phyloP scores from a whole-genome alignment of 1,139 yeast species.

The Candida tetrigidarum region DNA sequence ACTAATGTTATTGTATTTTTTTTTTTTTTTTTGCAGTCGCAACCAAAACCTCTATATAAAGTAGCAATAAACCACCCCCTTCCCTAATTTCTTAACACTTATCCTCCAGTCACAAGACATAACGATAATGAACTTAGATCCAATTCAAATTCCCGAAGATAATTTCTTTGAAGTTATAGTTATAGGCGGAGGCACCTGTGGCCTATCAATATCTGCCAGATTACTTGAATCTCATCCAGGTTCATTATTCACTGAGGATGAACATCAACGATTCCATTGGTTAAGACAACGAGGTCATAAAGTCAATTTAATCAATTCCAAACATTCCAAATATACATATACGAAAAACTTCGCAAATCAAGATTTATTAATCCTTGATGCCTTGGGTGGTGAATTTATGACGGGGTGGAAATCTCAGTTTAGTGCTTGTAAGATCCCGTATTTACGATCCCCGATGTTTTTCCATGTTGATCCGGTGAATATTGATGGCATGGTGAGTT shows the following conservation, averaged over 20 bases:
- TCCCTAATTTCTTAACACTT: no score
- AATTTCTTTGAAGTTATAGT: slow-evolving; percentile 36
- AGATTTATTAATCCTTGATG: slow-evolving; percentile 40
- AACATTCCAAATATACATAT: slow-evolving; percentile 9
- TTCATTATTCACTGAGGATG: slow-evolving; percentile 44
- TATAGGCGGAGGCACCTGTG: slow-evolving; percentile 48
- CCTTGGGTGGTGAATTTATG: slow-evolving; percentile 32
- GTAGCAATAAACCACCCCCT: neutral
- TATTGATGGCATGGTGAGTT: slow-evolving; percentile 49
- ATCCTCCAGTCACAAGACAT: neutral
- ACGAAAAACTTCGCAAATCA: neutral
- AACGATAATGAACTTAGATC: slow-evolving; percentile 12
- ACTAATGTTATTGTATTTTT: neutral
- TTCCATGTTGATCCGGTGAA: slow-evolving; percentile 53
- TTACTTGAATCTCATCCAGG: slow-evolving; percentile 44
- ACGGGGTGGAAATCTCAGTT: slow-evolving; percentile 53
- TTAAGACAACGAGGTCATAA: slow-evolving; percentile 33
- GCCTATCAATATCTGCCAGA: slow-evolving; percentile 39
- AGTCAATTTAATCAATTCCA: slow-evolving; percentile 27
- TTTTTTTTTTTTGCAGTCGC: slow-evolving; percentile 10
- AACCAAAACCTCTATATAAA: slow-evolving; percentile 5
- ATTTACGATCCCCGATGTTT: slow-evolving; percentile 53
- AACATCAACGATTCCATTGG: slow-evolving; percentile 49
- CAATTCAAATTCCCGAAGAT: slow-evolving; percentile 17
- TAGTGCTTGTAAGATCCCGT: slow-evolving; percentile 45